Evolutionary conservation across 1,284 basidiomycete genomes (phyloP).

Genomic region (Coniferiporia weirii): DNA sequence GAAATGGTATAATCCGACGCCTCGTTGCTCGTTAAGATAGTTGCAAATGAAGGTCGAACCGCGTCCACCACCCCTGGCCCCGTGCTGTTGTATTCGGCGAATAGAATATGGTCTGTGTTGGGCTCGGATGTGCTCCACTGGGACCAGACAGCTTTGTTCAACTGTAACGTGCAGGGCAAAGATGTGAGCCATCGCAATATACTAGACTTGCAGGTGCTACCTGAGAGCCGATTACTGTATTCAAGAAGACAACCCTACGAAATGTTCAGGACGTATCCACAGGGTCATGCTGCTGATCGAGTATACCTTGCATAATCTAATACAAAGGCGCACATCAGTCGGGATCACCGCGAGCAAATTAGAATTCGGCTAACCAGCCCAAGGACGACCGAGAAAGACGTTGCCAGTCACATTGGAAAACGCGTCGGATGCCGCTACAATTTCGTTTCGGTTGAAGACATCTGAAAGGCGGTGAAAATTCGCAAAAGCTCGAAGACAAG

Average conservation of each 20-base stretch:
- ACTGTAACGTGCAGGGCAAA: conserved; percentile 1
- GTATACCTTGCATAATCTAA: conserved; percentile 20
- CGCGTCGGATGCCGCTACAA: conserved; percentile 22
- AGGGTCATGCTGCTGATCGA: background rate
- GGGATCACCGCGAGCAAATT: conserved; percentile 18
- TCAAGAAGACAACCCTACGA: conserved; percentile 11
- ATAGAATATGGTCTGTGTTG: conserved; percentile 28
- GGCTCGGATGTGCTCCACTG: conserved; percentile 26
- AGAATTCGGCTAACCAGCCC: conserved; percentile 24
- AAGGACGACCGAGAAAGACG: conserved; percentile 31
- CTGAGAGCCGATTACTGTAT: conserved; percentile 15
- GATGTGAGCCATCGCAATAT: background rate
- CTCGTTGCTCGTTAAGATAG: conserved; percentile 22
- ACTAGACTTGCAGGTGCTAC: background rate
- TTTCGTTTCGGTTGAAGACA: conserved; percentile 26
- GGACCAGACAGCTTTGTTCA: conserved; percentile 28
- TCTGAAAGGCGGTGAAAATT: conserved; percentile 17
- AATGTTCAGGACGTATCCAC: background rate
- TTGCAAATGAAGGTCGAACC: conserved; percentile 27
- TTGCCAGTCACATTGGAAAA: conserved; percentile 22
- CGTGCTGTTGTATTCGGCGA: conserved; percentile 28
- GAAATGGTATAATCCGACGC: conserved; percentile 24
- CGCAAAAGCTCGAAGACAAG: conserved; percentile 14
- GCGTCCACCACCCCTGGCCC: conserved; percentile 25
- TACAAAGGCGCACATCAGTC: conserved; percentile 20